Evolutionary conservation across 768 basidiomycete genomes (phyloP), one percentile per base, ranked within the genome.

Genomic region (Boletus sensibilis): DNA sequence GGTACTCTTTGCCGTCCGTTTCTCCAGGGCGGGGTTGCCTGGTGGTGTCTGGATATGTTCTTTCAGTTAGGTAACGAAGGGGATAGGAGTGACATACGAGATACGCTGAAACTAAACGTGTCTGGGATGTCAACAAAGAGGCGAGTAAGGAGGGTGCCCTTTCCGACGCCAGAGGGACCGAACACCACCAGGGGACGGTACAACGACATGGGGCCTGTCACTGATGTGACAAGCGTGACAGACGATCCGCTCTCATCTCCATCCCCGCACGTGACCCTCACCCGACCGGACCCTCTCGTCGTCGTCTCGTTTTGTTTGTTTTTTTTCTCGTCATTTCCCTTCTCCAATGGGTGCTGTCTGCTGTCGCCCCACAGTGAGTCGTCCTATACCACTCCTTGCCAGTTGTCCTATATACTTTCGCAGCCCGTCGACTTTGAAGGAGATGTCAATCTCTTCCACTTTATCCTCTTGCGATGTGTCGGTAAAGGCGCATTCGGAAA

Each of bases 401-500:
- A 1, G 7, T 5, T 1, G 13, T 27, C 21, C 8, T 5, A 50
- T 11, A 4, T 14, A n/a, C 8, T 42, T 43, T 51, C 41, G 59
- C 37, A 96, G 92, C 92, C 92, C 60, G 88, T 95, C 74, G 94
- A 96, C 79, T 96, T 94, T 69, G 93, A 95, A 64, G 92, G 90
- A 61, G 93, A 96, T 59, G 88, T 94, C 69, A 96, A 93, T 69
- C 86, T 99, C 55, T 99, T 97, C 73, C 97, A 99, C 69, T 99
- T 99, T 69, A 82, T 92, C 59, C 87, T 99, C 39, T 74, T 98
- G 20, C 81, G 96, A 65, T 95, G 93, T 62, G 95, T 99, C n/a
- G 96, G 96, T 21, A 98, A 98, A 73, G 96, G 96, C 49, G 96
- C 96, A 1, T 98, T 99, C 73, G 96, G 96, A 70, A 98, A 99